Base-by-base conservation (phyloP, 805 yeast species). In the Diddensiella caesifluorescens region DNA sequence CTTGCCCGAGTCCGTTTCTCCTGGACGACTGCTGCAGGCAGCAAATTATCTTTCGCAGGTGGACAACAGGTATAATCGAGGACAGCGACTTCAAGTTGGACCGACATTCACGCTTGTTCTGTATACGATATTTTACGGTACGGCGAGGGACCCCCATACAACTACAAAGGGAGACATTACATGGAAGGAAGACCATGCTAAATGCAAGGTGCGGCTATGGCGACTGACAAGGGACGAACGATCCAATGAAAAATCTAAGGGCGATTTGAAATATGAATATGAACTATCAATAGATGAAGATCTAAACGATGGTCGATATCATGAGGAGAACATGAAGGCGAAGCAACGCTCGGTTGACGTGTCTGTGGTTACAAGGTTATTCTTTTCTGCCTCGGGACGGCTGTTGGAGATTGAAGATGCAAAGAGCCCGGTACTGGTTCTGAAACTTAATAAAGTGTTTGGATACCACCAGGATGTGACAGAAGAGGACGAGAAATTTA, bases 181-280 rank as follows among this genome's bases (percentile, higher is more conserved):
- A 2, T 84, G 94, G 94, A 80, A 79, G 49, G 94, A 84, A 50
- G 79, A 79, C 37, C 74, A 68, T 60, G 79, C 86, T 13, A 69
- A 76, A 42, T 74, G 81, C 25, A 54, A 58, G 41, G 73, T 77
- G 0, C 61, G 60, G 26, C 51, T 83, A 3, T 51, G 54, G 41
- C 55, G 74, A 20, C 48, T 10, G 48, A 44, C 12, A 30, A 38
- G 10, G 35, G 34, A 1, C n/a, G 20, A 12, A 13, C 15, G 16
- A 20, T 5, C 22, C 18, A 31, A 23, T 12, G n/a, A n/a, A n/a
- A 23, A 35, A 29, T 50, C 38, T 4, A 42, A 44, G 9, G 47
- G 38, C 12, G 38, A 20, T 12, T 35, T 42, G 4, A 46, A 52
- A 4, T 80, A 60, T 53, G 39, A 54, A 7, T 81, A 80, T 55